Evolutionary conservation across 805 yeast genomes (phyloP).

Genomic region (Starmerella cellae): DNA sequence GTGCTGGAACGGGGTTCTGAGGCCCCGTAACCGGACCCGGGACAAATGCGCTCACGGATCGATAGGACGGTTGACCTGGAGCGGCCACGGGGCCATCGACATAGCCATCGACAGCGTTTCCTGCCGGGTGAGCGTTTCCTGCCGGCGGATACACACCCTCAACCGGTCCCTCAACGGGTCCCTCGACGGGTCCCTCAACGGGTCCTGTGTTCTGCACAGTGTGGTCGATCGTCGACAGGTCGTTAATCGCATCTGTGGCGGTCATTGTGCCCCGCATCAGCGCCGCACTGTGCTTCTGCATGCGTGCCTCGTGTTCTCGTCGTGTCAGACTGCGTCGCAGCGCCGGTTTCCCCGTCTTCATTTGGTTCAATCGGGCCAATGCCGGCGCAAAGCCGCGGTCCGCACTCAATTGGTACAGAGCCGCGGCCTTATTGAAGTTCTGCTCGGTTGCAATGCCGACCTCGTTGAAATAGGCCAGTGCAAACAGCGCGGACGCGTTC

Average conservation of each 20-base stretch:
- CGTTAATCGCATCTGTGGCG: conserved; percentile 12
- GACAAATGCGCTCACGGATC: no score
- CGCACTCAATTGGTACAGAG: conserved; percentile 43
- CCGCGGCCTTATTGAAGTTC: conserved; percentile 34
- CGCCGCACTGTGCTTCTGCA: conserved; percentile 11
- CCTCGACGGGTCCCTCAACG: background rate
- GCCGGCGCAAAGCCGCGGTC: conserved; percentile 35
- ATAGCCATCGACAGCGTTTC: no score
- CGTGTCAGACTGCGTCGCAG: conserved; percentile 17
- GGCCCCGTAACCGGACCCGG: no score
- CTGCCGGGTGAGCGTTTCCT: no score
- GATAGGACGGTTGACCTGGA: no score
- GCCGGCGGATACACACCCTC: no score
- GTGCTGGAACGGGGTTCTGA: no score
- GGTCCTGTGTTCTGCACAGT: background rate
- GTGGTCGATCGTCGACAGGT: conserved; percentile 5
- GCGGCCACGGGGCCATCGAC: no score
- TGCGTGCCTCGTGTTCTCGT: conserved; percentile 15
- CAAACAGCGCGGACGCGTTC: conserved; percentile 50
- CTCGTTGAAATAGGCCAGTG: conserved; percentile 54
- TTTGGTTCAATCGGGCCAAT: conserved; percentile 20
- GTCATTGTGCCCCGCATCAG: conserved; percentile 11
- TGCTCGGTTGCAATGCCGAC: conserved; percentile 46
- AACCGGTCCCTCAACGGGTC: background rate
- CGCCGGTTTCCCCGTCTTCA: conserved; percentile 9